Evolutionary conservation across 148 eudicot species (phyloP).

Genomic region (Cornus suecica): DNA sequence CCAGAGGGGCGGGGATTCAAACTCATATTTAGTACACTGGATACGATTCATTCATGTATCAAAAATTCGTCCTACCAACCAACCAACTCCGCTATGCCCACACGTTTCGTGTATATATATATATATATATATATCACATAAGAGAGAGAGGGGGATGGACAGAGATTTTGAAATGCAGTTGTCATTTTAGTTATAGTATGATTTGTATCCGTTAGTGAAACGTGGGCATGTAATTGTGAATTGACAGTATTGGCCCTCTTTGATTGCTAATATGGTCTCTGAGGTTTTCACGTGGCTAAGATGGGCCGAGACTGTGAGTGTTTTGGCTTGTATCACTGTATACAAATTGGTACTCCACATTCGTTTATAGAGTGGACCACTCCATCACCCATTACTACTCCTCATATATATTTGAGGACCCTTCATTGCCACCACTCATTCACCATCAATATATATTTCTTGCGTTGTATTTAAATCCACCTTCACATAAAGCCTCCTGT

Average conservation of each 20-base stretch:
- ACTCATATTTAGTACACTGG: no score
- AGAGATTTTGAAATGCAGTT: not conserved
- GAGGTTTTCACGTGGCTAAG: constrained; percentile 25
- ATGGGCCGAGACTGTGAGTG: constrained; percentile 6
- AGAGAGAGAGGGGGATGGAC: not conserved
- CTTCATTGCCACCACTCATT: not conserved
- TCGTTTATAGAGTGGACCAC: not conserved
- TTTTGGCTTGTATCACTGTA: not conserved
- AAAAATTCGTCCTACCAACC: no score
- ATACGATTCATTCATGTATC: no score
- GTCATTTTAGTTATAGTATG: not conserved
- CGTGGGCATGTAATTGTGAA: not conserved
- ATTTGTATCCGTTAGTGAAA: not conserved
- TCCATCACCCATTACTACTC: not conserved
- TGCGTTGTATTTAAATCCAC: not conserved
- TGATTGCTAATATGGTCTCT: constrained; percentile 10
- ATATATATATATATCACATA: no score
- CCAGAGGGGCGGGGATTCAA: no score
- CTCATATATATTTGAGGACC: not conserved
- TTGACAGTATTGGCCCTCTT: not conserved
- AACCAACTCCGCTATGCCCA: no score
- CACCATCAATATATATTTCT: not conserved
- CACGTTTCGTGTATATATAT: no score
- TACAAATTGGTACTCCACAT: no score
- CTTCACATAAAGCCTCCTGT: not conserved